These are phyloP conservation scores for Mortierella sp. DNA, from an alignment of 371 early-diverging fungal species.

Conservation along the genomic window DNA sequence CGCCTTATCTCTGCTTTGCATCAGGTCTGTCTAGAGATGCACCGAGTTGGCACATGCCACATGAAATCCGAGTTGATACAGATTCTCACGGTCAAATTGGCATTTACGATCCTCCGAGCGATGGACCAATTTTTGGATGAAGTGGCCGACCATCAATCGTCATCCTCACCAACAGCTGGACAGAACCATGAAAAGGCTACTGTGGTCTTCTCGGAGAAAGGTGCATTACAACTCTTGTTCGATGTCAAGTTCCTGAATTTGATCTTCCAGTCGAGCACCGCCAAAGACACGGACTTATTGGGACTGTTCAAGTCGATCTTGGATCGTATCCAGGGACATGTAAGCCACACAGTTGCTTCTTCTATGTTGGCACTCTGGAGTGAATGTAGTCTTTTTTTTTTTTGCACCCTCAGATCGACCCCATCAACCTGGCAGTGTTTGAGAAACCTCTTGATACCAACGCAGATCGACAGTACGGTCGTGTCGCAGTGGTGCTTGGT, in stretches of 20 bases:
- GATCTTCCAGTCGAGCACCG: slow-evolving; percentile 50
- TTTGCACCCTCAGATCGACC: slow-evolving; percentile 74
- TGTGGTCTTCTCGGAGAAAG: slow-evolving; percentile 57
- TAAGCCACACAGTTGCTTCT: slow-evolving; percentile 15
- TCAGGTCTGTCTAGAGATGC: slow-evolving; percentile 62
- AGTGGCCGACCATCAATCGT: background rate
- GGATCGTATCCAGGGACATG: slow-evolving; percentile 32
- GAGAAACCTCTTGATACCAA: slow-evolving; percentile 57
- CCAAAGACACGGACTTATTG: slow-evolving; percentile 11
- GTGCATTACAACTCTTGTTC: slow-evolving; percentile 64
- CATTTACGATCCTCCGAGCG: background rate
- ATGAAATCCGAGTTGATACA: slow-evolving; percentile 43
- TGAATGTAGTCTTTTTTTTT: too few species aligned
- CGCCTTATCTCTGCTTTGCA: slow-evolving; percentile 54
- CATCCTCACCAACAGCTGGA: background rate
- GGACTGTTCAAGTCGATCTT: slow-evolving; percentile 18
- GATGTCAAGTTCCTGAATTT: slow-evolving; percentile 60
- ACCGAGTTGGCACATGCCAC: slow-evolving; percentile 50
- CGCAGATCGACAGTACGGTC: slow-evolving; percentile 61
- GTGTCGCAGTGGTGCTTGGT: slow-evolving; percentile 60
- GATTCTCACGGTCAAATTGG: slow-evolving; percentile 18
- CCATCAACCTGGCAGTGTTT: slow-evolving; percentile 65
- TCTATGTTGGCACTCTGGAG: background rate
- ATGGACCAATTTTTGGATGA: slow-evolving; percentile 30
- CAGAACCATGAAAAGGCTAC: slow-evolving; percentile 4